Base-by-base conservation (phyloP, 176 grass and related monocot species). In the Triticum monococcum region DNA sequence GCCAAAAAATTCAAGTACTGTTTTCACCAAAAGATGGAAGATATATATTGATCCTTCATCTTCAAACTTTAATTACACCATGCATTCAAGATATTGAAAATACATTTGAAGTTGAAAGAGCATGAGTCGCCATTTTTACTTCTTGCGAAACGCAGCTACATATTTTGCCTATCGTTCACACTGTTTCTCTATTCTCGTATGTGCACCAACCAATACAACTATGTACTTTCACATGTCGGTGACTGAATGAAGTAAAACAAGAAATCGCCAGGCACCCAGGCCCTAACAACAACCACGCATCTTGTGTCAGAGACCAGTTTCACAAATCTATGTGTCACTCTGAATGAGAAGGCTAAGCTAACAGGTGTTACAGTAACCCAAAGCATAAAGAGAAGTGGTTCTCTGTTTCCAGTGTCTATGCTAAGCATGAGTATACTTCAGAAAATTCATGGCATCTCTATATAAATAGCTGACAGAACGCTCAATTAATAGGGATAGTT, bases 121-220 rank as follows among this genome's bases (percentile, higher is more conserved):
- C 43, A 45, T 5, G 71, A 46, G 40, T 74, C 40, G 14, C n/a
- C 11, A 73, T 73, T 45, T 45, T 73, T 43, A 43, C 22, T 73
- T 73, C 23, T 83, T 12, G 33, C 73, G 40, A 17, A 82, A 72
- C 22, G 16, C 33, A 72, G n/a, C n/a, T 40, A 83, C 67, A 72
- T 16, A 52, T 54, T 7, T 54, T 54, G 16, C 16, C 50, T 5
- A 24, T 5, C 1, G 1, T 13, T 59, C 24, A 37, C 9, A 72
- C 8, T 8, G 22, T 57, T 14, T 71, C 28, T 36, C 14, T 17
- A 31, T 80, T 64, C 79, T 48, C 5, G 2, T 48, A n/a, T 32
- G 12, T 81, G 79, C 40, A 74, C 40, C 12, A 81, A 50, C 17
- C 17, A 48, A 48, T 68, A 45, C 3, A 9, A 48, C 40, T 81